phyloP scores from a whole-genome alignment of 495 filamentous ascomycete genomes.

The Hypoxylon rickii region DNA sequence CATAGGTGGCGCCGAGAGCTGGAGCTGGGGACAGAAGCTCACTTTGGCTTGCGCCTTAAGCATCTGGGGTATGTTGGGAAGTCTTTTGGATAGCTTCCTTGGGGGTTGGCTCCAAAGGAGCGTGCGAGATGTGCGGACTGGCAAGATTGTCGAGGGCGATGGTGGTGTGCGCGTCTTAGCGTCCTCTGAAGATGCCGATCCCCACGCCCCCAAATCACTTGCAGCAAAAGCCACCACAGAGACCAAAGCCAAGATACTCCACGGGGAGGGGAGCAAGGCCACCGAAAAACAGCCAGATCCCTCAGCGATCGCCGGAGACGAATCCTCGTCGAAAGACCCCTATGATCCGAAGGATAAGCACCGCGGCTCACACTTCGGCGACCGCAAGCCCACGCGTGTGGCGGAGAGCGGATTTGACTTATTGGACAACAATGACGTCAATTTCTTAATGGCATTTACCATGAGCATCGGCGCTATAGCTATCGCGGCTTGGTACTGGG shows the following conservation, averaged over 20 bases:
- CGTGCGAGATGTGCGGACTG: conserved; percentile 79
- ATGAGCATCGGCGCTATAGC: conserved; percentile 85
- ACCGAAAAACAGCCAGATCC: conserved; percentile 40
- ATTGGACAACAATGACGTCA: conserved; percentile 93
- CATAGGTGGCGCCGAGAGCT: conserved; percentile 46
- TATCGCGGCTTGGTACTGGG: conserved; percentile 59
- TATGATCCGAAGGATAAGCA: conserved; percentile 51
- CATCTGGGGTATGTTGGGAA: conserved; percentile 74
- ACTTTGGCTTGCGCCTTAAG: conserved; percentile 65
- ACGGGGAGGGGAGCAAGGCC: conserved; percentile 39
- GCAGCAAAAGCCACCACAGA: conserved; percentile 37
- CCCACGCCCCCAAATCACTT: conserved; percentile 18
- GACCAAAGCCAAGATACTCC: conserved; percentile 43
- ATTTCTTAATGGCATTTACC: conserved; percentile 79
- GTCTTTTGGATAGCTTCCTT: conserved; percentile 81
- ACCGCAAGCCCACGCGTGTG: conserved; percentile 67
- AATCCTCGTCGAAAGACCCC: conserved; percentile 32
- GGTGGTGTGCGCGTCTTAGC: conserved; percentile 77
- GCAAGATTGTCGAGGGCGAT: conserved; percentile 86
- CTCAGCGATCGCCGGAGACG: conserved; percentile 27
- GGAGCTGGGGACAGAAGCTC: conserved; percentile 54
- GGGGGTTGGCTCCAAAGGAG: conserved; percentile 86
- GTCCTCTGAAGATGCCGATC: conserved; percentile 35
- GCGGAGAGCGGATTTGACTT: conserved; percentile 75
- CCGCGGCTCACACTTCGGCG: conserved; percentile 53